Base-by-base conservation (phyloP, 129 eudicot species). In the Deinandra increscens region DNA sequence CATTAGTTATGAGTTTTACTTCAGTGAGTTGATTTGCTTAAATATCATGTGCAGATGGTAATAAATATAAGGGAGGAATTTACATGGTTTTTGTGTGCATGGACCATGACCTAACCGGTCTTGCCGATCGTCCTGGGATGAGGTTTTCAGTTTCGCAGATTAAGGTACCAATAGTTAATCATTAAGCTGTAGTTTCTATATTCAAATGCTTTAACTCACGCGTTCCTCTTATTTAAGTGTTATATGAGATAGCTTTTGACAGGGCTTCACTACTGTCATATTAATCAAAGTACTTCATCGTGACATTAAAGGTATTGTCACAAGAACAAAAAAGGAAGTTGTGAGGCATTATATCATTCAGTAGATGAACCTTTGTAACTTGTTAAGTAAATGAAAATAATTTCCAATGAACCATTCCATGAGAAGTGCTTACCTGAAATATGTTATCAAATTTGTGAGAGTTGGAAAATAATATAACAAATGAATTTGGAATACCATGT, bases 21-120 rank as follows among this genome's bases (percentile, higher is more conserved):
- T 43, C 60, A 54, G 75, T 22, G 17, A n/a, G 34, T 75, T 76
- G 34, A 76, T 68, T 59, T 76, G 69, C 10, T 74, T 46, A 23
- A 55, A 34, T 55, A 37, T 48, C 0, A 66, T 62, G 20, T 70
- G 64, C 89, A 91, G 96, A 88, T 48, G 82, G 85, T 42, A 88
- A 80, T 49, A 91, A 85, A 82, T 86, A 88, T 65, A 91, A 86
- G 61, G 95, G 98, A 14, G 85, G 80, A 43, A 87, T 92, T 50
- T 92, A 92, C 84, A 85, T 88, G 96, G 98, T 92, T 54, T 92
- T 92, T 73, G 96, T 88, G 85, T 92, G 89, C 85, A 92, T 92
- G 98, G 98, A 92, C 82, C 98, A 92, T 73, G 98, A 89, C 66
- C 74, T 92, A 75, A 84, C 96, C n/a, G 98, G 98, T 55, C 98